These are phyloP conservation scores for Pestalotiopsis sp. DNA, from an alignment of 2,329 filamentous ascomycete species.

Conservation along the genomic window DNA sequence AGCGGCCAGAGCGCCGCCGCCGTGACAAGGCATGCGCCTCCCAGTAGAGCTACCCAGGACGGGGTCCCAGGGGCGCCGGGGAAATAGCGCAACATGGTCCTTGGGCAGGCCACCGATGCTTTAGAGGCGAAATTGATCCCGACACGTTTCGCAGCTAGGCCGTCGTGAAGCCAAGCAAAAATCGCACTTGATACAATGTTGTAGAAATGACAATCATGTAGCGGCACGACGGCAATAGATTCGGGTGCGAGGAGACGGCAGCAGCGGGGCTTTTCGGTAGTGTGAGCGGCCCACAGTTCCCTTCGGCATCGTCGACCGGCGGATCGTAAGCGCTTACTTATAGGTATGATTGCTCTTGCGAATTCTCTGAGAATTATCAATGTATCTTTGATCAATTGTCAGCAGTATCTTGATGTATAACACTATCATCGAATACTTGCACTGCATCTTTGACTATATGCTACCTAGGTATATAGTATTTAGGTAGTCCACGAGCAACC, in stretches of 20 bases:
- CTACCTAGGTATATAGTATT: too few relatives aligned
- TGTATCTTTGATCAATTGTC: too few relatives aligned
- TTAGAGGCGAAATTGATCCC: too few relatives aligned
- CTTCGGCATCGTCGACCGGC: not conserved
- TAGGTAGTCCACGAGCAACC: too few relatives aligned
- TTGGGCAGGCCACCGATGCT: not conserved
- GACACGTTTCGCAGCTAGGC: too few relatives aligned
- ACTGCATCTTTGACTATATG: too few relatives aligned
- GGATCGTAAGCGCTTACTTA: not conserved
- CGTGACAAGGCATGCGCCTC: not conserved
- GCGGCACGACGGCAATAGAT: not conserved
- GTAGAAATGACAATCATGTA: not conserved
- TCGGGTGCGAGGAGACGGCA: not conserved
- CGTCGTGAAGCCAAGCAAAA: not conserved
- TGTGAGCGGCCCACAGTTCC: not conserved
- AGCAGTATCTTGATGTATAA: too few relatives aligned
- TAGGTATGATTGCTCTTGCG: not conserved
- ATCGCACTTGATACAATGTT: too few relatives aligned
- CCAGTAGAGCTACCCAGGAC: not conserved
- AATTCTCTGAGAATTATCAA: too few relatives aligned
- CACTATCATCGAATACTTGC: too few relatives aligned
- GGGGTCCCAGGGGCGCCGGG: not conserved
- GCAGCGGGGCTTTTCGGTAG: not conserved
- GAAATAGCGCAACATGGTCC: slow-evolving; percentile 3
- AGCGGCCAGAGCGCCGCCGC: not conserved